Evolutionary conservation across 441 rosid species (phyloP), one percentile per base, ranked within the genome.

Genomic region (Erysimum cheiri): DNA sequence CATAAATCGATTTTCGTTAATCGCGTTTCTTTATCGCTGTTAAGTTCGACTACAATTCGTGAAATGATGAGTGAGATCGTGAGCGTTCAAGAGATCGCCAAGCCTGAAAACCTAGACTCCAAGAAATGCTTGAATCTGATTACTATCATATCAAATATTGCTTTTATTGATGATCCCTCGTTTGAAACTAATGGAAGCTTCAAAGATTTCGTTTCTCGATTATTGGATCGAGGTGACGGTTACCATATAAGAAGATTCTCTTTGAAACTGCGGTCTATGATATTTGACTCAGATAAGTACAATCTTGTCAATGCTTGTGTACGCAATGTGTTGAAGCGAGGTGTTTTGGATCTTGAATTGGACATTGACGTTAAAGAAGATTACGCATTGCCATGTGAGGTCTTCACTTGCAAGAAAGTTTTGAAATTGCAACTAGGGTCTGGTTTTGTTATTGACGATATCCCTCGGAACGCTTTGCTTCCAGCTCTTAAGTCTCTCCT

Each of bases 371-470:
- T 1, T 31, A 3, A 59, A 24, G 48, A 8, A 22, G 33, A 3
- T 1, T 37, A 24, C 8, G n/a, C 19, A 39, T 7, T 59, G 33
- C 64, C 48, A 13, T 4, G 1, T 37, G 63, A 58, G n/a, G 31
- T 37, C 4, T 58, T 58, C 14, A 31, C 41, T 44, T 61, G 67
- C 67, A 61, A 31, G 54, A 61, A 24, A 3, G 29, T 61, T 61
- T 40, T 0, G 13, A 61, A 15, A 61, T 2, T 61, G 41, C 6
- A 32, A 6, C 3, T 61, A 29, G 54, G 54, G 29, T 61, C 24
- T 40, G n/a, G 8, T 40, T 60, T 60, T 22, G 64, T 29, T 60
- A 41, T 60, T 2, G 36, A 26, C 2, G 0, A n/a, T 0, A 2
- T 40, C 35, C 64, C 49, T 7, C 3, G n/a, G 8, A 8, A 60